Conservation (phyloP, 75 land plant genomes). For the Larix kaempferi region DNA sequence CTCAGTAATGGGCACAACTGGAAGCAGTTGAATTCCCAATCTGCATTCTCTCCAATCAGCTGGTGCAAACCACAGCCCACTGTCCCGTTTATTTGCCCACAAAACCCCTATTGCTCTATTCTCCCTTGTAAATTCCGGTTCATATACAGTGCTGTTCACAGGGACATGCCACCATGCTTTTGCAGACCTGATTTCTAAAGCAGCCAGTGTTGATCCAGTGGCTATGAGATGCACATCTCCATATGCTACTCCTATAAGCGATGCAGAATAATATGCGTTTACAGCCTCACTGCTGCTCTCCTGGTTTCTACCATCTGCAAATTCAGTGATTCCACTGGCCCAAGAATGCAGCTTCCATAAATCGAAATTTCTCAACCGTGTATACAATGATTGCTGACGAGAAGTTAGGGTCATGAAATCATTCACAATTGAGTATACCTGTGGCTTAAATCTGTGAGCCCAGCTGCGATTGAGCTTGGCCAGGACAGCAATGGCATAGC, state of each 20-base stretch:
- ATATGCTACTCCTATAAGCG: conserved; percentile 72
- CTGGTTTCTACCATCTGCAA: conserved; percentile 91
- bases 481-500: conserved; percentile 82
- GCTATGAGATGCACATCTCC: conserved; percentile 56
- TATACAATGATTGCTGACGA: conserved; percentile 23
- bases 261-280: conserved; percentile 87
- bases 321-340: conserved; percentile 90
- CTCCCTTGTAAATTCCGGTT: conserved; percentile 12
- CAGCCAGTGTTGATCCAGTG: conserved; percentile 61
- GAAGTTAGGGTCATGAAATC: conserved; percentile 67
- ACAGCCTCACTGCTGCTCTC: conserved; percentile 96
- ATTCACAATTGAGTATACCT: conserved; percentile 67
- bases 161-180: conserved; percentile 89
- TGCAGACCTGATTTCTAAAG: conserved; percentile 69
- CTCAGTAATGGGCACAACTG: conserved; percentile 35
- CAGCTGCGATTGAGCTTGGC: conserved; percentile 72
- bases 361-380: conserved; percentile 81
- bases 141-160: conserved; percentile 17
- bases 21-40: conserved; percentile 33
- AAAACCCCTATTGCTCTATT: conserved; percentile 25
- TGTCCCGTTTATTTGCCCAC: conserved; percentile 40
- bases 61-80: conserved; percentile 35
- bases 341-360: conserved; percentile 89
- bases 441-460: conserved; percentile 65
- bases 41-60: conserved; percentile 27